Evolutionary conservation across 176 grass and related monocot genomes (phyloP).

Genomic region (Guadua angustifolia): DNA sequence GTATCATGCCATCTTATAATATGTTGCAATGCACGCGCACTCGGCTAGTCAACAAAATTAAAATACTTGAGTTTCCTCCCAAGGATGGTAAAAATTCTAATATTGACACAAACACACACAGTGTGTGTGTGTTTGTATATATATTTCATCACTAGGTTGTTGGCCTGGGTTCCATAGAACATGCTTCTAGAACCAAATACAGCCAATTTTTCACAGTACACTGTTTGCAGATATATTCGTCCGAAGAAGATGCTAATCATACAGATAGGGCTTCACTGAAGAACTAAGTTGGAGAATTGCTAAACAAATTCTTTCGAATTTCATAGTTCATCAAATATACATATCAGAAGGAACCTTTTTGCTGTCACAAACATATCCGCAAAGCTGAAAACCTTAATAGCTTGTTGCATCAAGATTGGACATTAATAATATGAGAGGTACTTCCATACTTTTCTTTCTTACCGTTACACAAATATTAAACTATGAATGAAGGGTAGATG

Average conservation of each 20-base stretch:
- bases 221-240: constrained; percentile 9
- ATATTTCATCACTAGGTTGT: background rate
- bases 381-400: constrained; percentile 2
- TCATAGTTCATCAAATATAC: background rate
- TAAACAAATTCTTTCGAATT: constrained; percentile 4
- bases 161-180: background rate
- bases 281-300: background rate
- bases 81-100: too few species aligned
- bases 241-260: background rate
- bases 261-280: background rate
- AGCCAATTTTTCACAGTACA: background rate
- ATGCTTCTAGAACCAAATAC: background rate
- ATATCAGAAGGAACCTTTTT: background rate
- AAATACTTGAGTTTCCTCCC: too few species aligned
- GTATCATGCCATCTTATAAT: too few species aligned
- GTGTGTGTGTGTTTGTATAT: too few species aligned
- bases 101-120: too few species aligned
- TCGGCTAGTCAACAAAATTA: too few species aligned
- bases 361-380: background rate
- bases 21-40: too few species aligned
- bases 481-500: too few species aligned
- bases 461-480: too few species aligned
- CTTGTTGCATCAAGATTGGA: background rate
- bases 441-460: too few species aligned
- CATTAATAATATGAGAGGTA: constrained; percentile 22